These are phyloP conservation scores for Pleurotus tuber-regium DNA, from an alignment of 768 basidiomycete genomes.

Conservation along the genomic window DNA sequence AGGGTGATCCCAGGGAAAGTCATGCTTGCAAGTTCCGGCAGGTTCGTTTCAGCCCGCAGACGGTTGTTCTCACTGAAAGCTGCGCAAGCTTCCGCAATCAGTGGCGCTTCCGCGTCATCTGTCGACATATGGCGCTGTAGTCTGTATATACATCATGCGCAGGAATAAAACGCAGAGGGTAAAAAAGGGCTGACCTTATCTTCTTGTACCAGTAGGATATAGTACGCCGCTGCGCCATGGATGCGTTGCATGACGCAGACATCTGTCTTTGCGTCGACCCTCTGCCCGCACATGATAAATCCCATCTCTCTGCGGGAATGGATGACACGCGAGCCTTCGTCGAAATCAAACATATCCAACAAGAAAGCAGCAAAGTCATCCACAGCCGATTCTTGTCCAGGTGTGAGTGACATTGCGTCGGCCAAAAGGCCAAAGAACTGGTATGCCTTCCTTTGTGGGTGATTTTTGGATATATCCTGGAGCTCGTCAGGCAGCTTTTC, in stretches of 20 bases:
- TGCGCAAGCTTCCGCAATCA: conserved; percentile 30
- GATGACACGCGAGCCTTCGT: conserved; percentile 14
- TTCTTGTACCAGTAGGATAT: neutral
- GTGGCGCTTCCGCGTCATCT: neutral
- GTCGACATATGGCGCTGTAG: too few relatives aligned
- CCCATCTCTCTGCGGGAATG: too few relatives aligned
- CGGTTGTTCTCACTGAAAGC: too few relatives aligned
- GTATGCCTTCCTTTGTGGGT: conserved; percentile 10
- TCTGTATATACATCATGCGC: too few relatives aligned
- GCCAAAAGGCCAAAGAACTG: conserved; percentile 1
- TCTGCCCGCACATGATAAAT: conserved; percentile 27
- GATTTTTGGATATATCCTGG: too few relatives aligned
- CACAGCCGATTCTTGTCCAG: too few relatives aligned
- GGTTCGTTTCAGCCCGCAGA: neutral
- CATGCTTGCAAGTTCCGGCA: conserved; percentile 7
- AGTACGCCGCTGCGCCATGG: conserved; percentile 16
- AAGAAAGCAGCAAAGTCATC: conserved; percentile 19
- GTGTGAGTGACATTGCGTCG: too few relatives aligned
- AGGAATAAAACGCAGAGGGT: too few relatives aligned
- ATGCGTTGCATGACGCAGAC: conserved; percentile 32
- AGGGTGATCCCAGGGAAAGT: conserved; percentile 13
- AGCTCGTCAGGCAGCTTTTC: too few relatives aligned
- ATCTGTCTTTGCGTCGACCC: conserved; percentile 21
- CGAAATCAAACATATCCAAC: conserved; percentile 25
- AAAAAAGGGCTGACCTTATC: too few relatives aligned